These are phyloP conservation scores for Actinomucor elegans DNA, from an alignment of 371 early-diverging fungal genomes.

Conservation along the genomic window DNA sequence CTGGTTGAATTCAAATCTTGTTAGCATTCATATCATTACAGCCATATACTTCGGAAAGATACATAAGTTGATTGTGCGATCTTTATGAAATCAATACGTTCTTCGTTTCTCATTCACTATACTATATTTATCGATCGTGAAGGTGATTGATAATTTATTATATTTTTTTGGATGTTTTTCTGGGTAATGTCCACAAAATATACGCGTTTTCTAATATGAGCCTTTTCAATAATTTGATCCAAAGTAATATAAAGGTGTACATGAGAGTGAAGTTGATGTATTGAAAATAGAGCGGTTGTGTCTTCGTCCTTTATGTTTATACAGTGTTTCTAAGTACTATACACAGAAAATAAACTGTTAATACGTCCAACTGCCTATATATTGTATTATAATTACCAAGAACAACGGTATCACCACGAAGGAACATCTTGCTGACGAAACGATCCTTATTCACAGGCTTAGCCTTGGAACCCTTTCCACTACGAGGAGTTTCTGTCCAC, in stretches of 20 bases:
- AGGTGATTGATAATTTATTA: no score
- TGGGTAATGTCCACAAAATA: no score
- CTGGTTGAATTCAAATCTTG: no score
- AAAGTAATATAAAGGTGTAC: background rate
- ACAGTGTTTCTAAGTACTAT: conserved; percentile 42
- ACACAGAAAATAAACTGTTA: background rate
- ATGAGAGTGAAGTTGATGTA: background rate
- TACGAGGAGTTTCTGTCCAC: conserved; percentile 95
- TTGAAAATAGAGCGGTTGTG: background rate
- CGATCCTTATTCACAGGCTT: conserved; percentile 98
- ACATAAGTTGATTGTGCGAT: no score
- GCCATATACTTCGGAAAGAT: no score
- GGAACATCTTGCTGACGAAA: conserved; percentile 97
- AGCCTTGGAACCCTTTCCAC: conserved; percentile 89
- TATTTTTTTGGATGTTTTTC: no score
- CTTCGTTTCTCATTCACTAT: no score
- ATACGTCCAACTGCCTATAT: background rate
- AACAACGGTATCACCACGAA: conserved; percentile 97
- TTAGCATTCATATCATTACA: no score
- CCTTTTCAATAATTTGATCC: no score
- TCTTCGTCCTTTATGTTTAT: conserved; percentile 18
- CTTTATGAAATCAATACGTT: no score
- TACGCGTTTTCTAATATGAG: no score
- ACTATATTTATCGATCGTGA: no score
- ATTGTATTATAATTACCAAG: conserved; percentile 52